These are phyloP conservation scores for Gossypium sturtianum DNA, from an alignment of 345 rosid genomes.

Conservation along the genomic window DNA sequence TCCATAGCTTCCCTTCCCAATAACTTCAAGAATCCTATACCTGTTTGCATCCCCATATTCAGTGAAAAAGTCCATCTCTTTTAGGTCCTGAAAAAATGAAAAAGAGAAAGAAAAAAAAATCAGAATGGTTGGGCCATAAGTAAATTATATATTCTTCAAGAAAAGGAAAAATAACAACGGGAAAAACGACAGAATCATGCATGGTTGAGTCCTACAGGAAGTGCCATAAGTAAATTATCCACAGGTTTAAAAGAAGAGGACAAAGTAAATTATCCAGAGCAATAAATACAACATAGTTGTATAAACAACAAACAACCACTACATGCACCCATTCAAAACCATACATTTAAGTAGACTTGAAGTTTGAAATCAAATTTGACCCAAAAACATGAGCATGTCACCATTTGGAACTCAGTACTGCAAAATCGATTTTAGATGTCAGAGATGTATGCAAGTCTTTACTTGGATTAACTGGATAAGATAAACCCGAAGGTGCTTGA, in stretches of 20 bases:
- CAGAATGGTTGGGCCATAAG: not conserved
- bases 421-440: not conserved
- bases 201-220: not conserved
- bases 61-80: slow-evolving; percentile 81
- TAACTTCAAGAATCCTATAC: slow-evolving; percentile 77
- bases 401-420: not conserved
- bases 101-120: too few species aligned
- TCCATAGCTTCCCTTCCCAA: slow-evolving; percentile 98
- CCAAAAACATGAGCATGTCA: too few species aligned
- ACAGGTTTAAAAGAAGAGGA: too few species aligned
- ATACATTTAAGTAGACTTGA: too few species aligned
- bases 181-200: not conserved
- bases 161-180: not conserved
- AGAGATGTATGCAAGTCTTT: not conserved
- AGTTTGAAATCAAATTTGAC: too few species aligned
- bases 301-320: not conserved
- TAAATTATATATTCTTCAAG: not conserved
- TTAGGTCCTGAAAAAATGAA: slow-evolving; percentile 29
- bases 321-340: not conserved
- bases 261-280: too few species aligned
- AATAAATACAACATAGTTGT: too few species aligned
- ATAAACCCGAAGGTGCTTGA: not conserved
- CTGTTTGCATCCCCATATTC: slow-evolving; percentile 97
- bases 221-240: not conserved
- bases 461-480: not conserved